Evolutionary conservation across 345 rosid genomes (phyloP).

Genomic region (Anastatica hierochuntica): DNA sequence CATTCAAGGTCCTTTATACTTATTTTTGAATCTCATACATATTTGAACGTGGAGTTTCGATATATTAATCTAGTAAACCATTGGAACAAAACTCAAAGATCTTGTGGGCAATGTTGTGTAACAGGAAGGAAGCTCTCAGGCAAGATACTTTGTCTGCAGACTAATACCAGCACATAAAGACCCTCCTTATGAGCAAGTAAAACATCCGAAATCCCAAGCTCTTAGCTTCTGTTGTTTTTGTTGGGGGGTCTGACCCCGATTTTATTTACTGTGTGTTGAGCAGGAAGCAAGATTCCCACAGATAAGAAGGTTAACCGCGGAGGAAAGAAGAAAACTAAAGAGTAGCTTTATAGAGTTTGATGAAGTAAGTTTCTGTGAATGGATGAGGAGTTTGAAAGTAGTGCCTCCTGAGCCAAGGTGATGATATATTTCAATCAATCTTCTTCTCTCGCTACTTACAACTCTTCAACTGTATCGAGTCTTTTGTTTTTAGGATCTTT

Average conservation of each 20-base stretch:
- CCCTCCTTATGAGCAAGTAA: constrained; percentile 94
- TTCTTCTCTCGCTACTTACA: neutral
- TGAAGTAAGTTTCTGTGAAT: constrained; percentile 87
- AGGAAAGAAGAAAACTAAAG: constrained; percentile 62
- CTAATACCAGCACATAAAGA: constrained; percentile 97
- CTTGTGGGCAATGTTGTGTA: neutral
- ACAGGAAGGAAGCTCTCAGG: constrained; percentile 96
- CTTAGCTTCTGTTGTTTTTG: neutral
- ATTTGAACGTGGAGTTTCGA: too few species aligned
- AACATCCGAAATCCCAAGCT: neutral
- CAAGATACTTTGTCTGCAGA: constrained; percentile 84
- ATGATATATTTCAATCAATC: neutral
- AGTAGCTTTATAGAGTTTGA: constrained; percentile 80
- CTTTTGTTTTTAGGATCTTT: constrained; percentile 14
- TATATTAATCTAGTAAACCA: too few species aligned
- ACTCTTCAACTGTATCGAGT: constrained; percentile 3
- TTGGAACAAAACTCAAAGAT: too few species aligned
- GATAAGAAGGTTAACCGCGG: constrained; percentile 52
- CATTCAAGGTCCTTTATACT: constrained; percentile 63
- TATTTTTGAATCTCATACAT: neutral
- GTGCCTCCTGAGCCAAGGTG: constrained; percentile 67
- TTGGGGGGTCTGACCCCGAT: too few species aligned
- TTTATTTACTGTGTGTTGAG: constrained; percentile 5
- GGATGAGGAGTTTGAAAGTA: constrained; percentile 76
- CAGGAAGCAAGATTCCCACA: constrained; percentile 97